Base-by-base conservation (phyloP, 495 filamentous ascomycete species). In the Daldinia childiae region DNA sequence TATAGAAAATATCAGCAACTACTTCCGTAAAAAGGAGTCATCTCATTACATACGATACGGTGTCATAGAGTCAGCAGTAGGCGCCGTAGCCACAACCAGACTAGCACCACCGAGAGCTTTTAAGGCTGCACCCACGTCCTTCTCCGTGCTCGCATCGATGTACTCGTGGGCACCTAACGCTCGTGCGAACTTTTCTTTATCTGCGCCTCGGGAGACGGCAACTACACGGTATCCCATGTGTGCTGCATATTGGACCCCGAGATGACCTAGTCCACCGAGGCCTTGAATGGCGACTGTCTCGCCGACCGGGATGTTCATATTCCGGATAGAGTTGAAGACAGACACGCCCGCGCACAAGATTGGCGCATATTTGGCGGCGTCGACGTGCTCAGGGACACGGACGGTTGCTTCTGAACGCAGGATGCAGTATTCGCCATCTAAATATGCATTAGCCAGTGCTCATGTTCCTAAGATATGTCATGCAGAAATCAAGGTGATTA, bases 161-260 rank as follows among this genome's bases (percentile, higher is more conserved):
- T 91, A 91, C 60, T 90, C 87, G 72, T 86, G 87, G 0, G 90
- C 90, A 6, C 90, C 90, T 7, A 92, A 81, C 72, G 88, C 66
- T 12, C 82, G 78, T 0, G 86, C 89, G 65, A 88, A 87, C 39
- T 83, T 74, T 64, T 87, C 82, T 81, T 92, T 92, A 34, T 78
- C 75, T 26, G 77, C 78, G 34, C 85, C 84, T 8, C 82, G 79
- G 4, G 86, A 90, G 4, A 92, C 74, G 0, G 89, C 90, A 0
- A 90, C 85, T 12, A 89, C 88, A 4, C 83, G 82, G 80, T 85
- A 92, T n/a, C 89, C 88, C 74, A 92, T 86, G 67, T 84, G 86
- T 62, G 79, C 81, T 9, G 89, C 87, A 69, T 85, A 91, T 74
- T 91, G 89, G 15, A 91, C 76, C 1, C 87, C 90, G 9, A 91